phyloP scores from a whole-genome alignment of 345 rosid species.

The Linum usitatissimum region DNA sequence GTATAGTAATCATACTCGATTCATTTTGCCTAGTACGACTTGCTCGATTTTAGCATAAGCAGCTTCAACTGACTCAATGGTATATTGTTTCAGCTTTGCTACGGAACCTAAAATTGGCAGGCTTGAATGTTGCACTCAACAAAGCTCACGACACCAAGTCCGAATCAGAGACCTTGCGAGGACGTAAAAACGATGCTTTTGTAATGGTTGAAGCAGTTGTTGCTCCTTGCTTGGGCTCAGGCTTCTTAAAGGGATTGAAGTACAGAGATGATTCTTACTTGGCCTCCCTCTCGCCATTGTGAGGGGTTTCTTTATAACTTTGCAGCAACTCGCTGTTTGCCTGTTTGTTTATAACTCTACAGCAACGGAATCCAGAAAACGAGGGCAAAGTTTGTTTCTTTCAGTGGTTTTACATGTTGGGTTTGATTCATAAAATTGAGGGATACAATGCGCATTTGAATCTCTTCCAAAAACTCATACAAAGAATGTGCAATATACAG shows the following conservation, averaged over 20 bases:
- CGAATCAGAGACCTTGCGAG: conserved; percentile 18
- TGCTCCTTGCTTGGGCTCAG: conserved; percentile 41
- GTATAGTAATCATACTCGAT: conserved; percentile 20
- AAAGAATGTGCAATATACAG: background rate
- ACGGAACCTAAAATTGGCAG: conserved; percentile 54
- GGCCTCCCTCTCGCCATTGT: conserved; percentile 47
- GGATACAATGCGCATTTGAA: too few relatives aligned
- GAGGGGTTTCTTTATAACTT: conserved; percentile 11
- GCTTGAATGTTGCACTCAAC: conserved; percentile 63
- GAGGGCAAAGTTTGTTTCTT: background rate
- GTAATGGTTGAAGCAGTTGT: conserved; percentile 39
- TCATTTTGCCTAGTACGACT: background rate
- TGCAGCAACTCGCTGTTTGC: background rate
- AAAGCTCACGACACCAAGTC: conserved; percentile 19
- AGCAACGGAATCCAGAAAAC: conserved; percentile 13
- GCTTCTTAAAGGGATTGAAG: conserved; percentile 61
- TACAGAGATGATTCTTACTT: conserved; percentile 43
- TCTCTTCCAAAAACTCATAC: too few relatives aligned
- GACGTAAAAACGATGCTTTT: conserved; percentile 12
- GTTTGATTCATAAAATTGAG: too few relatives aligned
- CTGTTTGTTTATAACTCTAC: background rate
- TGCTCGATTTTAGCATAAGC: background rate
- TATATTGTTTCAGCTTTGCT: conserved; percentile 44
- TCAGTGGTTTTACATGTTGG: background rate
- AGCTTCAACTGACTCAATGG: background rate